These are phyloP conservation scores for Kregervanrija pseudodelftensis DNA, from an alignment of 805 yeast species.

Conservation along the genomic window DNA sequence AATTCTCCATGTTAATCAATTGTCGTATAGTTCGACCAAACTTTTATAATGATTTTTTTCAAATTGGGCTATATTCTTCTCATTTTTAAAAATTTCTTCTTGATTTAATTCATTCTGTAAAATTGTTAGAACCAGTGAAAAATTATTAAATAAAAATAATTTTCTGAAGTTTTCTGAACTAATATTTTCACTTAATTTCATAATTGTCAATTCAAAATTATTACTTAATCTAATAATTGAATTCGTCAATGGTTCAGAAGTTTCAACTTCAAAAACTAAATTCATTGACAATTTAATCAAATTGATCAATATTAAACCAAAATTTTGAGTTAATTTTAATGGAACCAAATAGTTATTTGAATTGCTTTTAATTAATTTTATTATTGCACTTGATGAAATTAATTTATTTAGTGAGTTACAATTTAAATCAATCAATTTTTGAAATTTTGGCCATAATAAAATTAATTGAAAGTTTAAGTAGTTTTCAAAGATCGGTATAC, in stretches of 20 bases:
- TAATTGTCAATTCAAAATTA: slow-evolving; percentile 73
- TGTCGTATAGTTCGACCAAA: slow-evolving; percentile 16
- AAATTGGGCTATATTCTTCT: slow-evolving; percentile 17
- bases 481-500: slow-evolving; percentile 60
- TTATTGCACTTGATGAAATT: slow-evolving; percentile 32
- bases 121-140: slow-evolving; percentile 53
- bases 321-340: slow-evolving; percentile 68
- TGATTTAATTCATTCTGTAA: slow-evolving; percentile 21
- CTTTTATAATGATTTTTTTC: slow-evolving; percentile 17
- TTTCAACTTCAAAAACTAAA: slow-evolving; percentile 26
- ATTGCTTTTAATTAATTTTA: slow-evolving; percentile 15
- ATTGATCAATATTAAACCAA: slow-evolving; percentile 66
- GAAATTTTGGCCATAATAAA: slow-evolving; percentile 81
- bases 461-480: slow-evolving; percentile 61
- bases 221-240: slow-evolving; percentile 64
- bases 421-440: slow-evolving; percentile 66
- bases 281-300: slow-evolving; percentile 47
- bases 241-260: slow-evolving; percentile 64
- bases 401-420: slow-evolving; percentile 61
- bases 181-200: slow-evolving; percentile 53
- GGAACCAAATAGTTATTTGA: slow-evolving; percentile 35
- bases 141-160: slow-evolving; percentile 66
- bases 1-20: too few relatives aligned
- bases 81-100: slow-evolving; percentile 11
- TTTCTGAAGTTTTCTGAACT: slow-evolving; percentile 48